Evolutionary conservation across 129 eudicot species (phyloP), one percentile per base, ranked within the genome.

Genomic region (Helianthus annuus): DNA sequence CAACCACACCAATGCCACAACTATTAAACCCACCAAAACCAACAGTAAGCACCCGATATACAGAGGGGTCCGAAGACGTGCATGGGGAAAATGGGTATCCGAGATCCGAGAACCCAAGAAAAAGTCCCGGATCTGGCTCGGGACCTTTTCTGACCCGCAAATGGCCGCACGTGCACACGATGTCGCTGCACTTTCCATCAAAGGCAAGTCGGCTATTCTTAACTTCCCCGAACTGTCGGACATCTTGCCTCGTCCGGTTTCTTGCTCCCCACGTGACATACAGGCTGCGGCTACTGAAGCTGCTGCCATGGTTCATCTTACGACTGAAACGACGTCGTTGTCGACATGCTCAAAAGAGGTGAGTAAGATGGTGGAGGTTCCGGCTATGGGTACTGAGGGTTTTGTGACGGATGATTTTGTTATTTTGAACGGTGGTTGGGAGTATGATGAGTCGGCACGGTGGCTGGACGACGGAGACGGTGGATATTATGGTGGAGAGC

Each of bases 161-260:
- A 91, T 91, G 97, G 97, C 97, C 3, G 97, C 97, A 51, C 95
- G 97, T 29, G 97, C 97, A 57, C 97, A 90, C 77, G 94, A 91
- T 79, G 97, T 83, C 4, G 97, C 95, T 0, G 95, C 97, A 39
- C 75, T 83, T 4, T 79, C 86, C 62, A 85, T 88, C 24, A 91
- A 88, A 66, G 95, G 95, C n/a, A 71, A 39, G 62, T 65, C 95
- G 6, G 95, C 95, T 29, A 73, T 88, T 15, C 97, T 91, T 34
- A 91, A 91, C 81, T 88, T 91, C 81, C 81, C 97, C 2, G 80
- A 91, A 22, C 88, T 91, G 4, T 74, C 88, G 4, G 45, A 76
- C 46, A 52, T 74, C 10, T 64, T 91, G 19, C 97, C 97, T 45
- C 88, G 95, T 9, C 95, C 97, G 11, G 75, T 27, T 79, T 83